Evolutionary conservation across 2,329 filamentous ascomycete genomes (phyloP), one percentile per base, ranked within the genome.

Genomic region (Aspergillus cejpii): DNA sequence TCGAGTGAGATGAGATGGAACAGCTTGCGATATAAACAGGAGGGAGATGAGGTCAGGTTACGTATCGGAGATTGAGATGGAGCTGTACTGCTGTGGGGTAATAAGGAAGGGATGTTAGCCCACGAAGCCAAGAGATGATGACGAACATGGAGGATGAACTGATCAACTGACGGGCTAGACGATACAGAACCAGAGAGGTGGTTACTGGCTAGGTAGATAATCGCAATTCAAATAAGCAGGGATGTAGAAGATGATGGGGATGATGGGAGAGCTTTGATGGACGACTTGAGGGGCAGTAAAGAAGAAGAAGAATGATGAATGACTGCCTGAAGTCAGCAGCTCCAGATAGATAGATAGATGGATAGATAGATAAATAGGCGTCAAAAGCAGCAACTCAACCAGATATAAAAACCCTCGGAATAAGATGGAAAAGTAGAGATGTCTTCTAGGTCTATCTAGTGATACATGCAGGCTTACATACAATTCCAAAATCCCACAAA

Each of bases 391-490:
- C 17, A 15, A 19, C 21, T 39, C 8, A 38, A 21, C 27, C 12
- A 26, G 14, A 27, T n/a, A 5, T 8, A 24, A 5, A 8, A 24
- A 24, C 5, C 8, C 23, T 24, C 23, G 23, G 23, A 24, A 24
- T 8, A 24, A 21, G 27, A 33, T 26, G 15, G n/a, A 45, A 34
- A 50, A 48, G 41, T 37, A 45, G 48, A 50, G 48, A 50, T 39
- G 41, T 45, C 26, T 39, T 41, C 24, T 36, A 41, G 44, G 36
- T 34, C 14, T 8, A 34, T n/a, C 31, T 24, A 24, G 17, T 24
- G 23, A 24, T 34, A 6, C 31, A 34, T 34, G 31, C 31, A 34
- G 11, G 31, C 31, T 34, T 17, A 34, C 31, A 43, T 36, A 38
- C 26, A 36, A 43, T 37, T 24, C 33, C 26, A 34, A 15, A 34